Evolutionary conservation across 345 rosid genomes (phyloP).

Genomic region (Leavenworthia alabamica): DNA sequence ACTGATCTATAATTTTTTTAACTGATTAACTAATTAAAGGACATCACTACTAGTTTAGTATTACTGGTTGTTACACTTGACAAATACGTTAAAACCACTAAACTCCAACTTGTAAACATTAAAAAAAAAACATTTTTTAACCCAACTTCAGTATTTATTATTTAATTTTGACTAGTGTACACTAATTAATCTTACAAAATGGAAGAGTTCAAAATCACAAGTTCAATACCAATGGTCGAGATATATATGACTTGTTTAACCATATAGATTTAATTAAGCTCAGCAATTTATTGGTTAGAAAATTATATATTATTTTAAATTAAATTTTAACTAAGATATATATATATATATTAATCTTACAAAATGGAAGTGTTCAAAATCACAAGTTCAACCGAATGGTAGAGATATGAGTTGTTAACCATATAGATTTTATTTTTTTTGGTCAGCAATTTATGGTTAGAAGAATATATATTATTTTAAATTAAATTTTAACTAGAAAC

Average conservation of each 20-base stretch:
- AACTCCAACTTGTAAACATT: neutral
- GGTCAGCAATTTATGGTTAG: too few species aligned
- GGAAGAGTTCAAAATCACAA: neutral
- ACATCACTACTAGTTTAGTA: neutral
- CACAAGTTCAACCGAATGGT: too few species aligned
- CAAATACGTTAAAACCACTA: neutral
- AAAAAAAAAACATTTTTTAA: neutral
- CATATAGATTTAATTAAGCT: too few species aligned
- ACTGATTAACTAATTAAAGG: neutral
- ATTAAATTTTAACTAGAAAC: neutral
- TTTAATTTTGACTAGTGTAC: neutral
- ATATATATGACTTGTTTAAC: too few species aligned
- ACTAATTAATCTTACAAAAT: neutral
- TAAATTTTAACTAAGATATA: too few species aligned
- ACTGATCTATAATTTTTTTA: neutral
- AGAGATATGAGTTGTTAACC: neutral
- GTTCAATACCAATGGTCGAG: neutral
- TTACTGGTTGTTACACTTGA: neutral
- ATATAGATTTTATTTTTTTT: too few species aligned
- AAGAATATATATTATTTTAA: neutral
- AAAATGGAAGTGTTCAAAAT: too few species aligned
- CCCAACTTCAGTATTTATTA: neutral
- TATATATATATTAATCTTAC: too few species aligned
- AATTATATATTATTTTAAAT: too few species aligned
- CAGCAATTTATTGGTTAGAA: too few species aligned